Evolutionary conservation across 768 basidiomycete genomes (phyloP), one percentile per base, ranked within the genome.

Genomic region (Lactarius evosmus): DNA sequence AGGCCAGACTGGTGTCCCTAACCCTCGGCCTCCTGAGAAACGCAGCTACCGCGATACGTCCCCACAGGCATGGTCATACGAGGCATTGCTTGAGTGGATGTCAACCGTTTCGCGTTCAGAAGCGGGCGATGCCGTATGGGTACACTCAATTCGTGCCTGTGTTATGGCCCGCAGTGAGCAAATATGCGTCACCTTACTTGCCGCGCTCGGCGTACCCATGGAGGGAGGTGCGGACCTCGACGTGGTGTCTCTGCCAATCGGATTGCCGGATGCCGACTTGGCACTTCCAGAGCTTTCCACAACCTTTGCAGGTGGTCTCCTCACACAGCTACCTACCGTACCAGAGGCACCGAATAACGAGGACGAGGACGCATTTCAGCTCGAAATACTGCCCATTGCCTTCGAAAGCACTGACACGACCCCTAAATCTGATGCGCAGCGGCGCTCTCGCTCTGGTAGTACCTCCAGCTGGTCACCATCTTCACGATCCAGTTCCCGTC

Each of bases 101-200:
- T 62, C 56, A 27, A 63, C 58, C 2, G 56, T 64, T 11, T 32
- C 68, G 7, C 66, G 68, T 40, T 55, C 53, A 4, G 58, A 64
- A 58, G 66, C 55, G 38, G 56, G 36, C 14, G 68, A 69, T 34
- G 52, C 57, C n/a, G 30, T 46, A 27, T 69, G 68, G 66, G 62
- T 67, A 58, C 62, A 53, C 40, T 38, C 60, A 27, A 60, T 69
- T 16, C 68, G 68, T 27, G 19, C 56, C 12, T 69, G 68, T 50
- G 68, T 69, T 12, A 67, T 69, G 66, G 62, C 62, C 33, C 66
- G 63, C 60, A 67, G 59, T 27, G 68, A 69, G 57, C 68, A 69
- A 53, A 67, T 69, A 33, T 67, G 66, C 44, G 66, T 64, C 38
- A 64, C 46, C 4, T 41, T 69, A 49, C 66, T 69, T 49, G 56